Evolutionary conservation across 1,284 basidiomycete genomes (phyloP), one percentile per base, ranked within the genome.

Genomic region (Austroboletus olivaceoglutinosus): DNA sequence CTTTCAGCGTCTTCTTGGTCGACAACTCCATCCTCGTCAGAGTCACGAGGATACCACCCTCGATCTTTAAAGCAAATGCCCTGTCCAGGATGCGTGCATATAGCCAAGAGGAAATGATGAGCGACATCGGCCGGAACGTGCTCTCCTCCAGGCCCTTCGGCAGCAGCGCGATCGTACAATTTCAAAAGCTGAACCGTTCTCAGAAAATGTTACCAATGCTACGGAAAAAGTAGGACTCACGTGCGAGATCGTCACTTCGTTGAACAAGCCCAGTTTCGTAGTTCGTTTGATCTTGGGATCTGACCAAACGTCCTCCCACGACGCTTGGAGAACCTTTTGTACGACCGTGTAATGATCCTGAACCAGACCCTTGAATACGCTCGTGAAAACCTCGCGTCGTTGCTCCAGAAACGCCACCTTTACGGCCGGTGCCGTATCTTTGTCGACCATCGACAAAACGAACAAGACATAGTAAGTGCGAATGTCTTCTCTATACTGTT

Each of bases 11-110:
- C 49, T 2, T 57, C 62, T n/a, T 64, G 62, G 9, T 66, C 65
- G 16, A 41, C 18, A 11, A 40, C 16, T 2, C 45, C 60, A 11
- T 47, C 51, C 43, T 58, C 63, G 5, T 76, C 73, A 2, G 69
- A 65, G 58, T 84, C 81, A 4, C 90, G 82, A 2, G 85, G 85
- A 62, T 97, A 98, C 94, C 94, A 98, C 1, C 93, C 94, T 15
- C 82, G 78, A 64, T 96, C 93, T 43, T 76, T 80, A 70, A 96
- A 98, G 65, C 93, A 97, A 21, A 98, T 76, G 0, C 94, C 95
- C 18, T 78, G 74, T 0, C 92, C 92, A 0, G 91, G 90, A 23
- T 82, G 83, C 0, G 91, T 89, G 59, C 89, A 91, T n/a, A 93
- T 82, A 10, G 88, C 89, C 39, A 96, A 78, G 6, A 98, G 72